Base-by-base conservation (phyloP, 1,284 basidiomycete species). In the Paramarasmius palmivorus region DNA sequence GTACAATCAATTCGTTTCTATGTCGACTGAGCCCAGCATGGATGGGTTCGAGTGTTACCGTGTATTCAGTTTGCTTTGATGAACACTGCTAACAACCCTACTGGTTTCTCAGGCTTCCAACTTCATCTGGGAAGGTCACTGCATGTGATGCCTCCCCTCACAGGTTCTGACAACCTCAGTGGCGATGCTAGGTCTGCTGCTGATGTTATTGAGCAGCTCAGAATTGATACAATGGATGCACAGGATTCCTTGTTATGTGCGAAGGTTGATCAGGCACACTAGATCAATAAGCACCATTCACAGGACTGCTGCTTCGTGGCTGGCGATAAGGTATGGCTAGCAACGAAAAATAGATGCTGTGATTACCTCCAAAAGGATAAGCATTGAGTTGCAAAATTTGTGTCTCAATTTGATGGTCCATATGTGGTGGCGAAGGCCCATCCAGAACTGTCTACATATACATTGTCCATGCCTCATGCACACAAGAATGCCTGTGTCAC, bases 1-100 rank as follows among this genome's bases (percentile, higher is more conserved):
- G 66, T 57, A 40, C 73, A 76, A 52, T 60, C 59, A n/a, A 53
- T 78, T 1, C 63, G 64, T 0, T 73, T 67, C 51, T 65, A 71
- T 52, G 65, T 77, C 2, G 65, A 72, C 19, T 61, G 68, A 34
- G 62, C 74, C 22, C 77, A 82, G 53, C 61, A 63, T 22, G 70
- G 78, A 6, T 83, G 79, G 80, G 56, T 62, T 0, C 8, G 38
- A 0, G 61, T 65, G 0, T 60, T 81, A 0, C 73, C 74, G 0
- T 41, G 60, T 0, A 65, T 76, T 0, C 64, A 64, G 19, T 79
- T 78, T 55, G 59, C 64, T 0, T 66, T 74, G 47, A 78, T 77
- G 67, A 73, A 71, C 42, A 57, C 63, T 0, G 48, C 66, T 3
- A 73, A 64, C 29, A 29, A 58, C 35, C 65, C 70, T 2, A 76